These are phyloP conservation scores for Thuidium tamariscinum DNA, from an alignment of 225 moss, liverwort and hornwort species.

Conservation along the genomic window DNA sequence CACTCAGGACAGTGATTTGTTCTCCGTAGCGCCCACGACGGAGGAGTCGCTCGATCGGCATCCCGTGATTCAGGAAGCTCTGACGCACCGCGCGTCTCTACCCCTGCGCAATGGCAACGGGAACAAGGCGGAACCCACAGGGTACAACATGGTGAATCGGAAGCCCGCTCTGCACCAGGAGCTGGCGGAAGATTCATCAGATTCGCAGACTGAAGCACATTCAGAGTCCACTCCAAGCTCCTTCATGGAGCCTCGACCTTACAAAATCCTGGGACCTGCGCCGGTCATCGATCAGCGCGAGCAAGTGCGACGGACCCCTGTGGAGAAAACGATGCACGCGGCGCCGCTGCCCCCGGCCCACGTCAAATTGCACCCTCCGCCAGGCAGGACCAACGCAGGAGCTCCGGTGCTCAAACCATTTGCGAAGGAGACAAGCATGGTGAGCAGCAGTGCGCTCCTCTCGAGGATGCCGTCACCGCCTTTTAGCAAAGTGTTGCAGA, in stretches of 20 bases:
- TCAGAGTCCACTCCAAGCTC: background rate
- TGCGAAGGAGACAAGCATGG: background rate
- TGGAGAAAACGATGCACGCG: background rate
- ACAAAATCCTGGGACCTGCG: background rate
- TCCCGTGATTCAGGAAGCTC: background rate
- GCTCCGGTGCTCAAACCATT: background rate
- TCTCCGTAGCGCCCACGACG: slow-evolving; percentile 11
- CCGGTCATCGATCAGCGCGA: background rate
- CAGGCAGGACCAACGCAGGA: background rate
- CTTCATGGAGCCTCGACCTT: background rate
- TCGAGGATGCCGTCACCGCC: slow-evolving; percentile 28
- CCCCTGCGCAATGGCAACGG: background rate
- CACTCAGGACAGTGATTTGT: slow-evolving; percentile 21
- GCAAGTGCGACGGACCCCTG: background rate
- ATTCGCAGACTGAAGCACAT: background rate
- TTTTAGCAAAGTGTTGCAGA: slow-evolving; percentile 11
- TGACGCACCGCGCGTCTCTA: background rate
- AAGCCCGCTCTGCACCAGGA: slow-evolving; percentile 26
- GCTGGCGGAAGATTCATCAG: slow-evolving; percentile 2
- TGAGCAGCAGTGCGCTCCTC: background rate
- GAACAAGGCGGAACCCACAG: background rate
- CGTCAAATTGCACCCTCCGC: background rate
- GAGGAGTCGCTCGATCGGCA: slow-evolving; percentile 1
- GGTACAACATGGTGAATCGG: slow-evolving; percentile 14
- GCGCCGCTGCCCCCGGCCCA: background rate